phyloP scores from a whole-genome alignment of 2,329 filamentous ascomycete species.

The Aureobasidium sp. region DNA sequence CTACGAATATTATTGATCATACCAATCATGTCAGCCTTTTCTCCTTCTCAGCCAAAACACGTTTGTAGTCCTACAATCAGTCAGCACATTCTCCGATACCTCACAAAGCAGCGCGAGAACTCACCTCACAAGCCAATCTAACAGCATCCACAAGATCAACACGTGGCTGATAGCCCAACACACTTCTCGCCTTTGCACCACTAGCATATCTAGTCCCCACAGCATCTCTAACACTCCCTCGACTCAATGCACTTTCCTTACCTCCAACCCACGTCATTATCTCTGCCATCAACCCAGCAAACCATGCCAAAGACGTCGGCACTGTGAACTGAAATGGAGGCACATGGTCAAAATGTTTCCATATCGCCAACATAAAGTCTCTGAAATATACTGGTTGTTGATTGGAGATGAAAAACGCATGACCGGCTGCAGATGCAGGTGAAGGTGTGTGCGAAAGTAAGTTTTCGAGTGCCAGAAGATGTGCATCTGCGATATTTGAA shows the following conservation, averaged over 20 bases:
- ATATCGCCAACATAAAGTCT: conserved; percentile 85
- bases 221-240: conserved; percentile 62
- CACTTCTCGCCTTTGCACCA: conserved; percentile 54
- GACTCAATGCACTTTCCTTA: conserved; percentile 50
- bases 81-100: neutral
- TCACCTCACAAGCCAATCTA: conserved; percentile 50
- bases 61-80: conserved; percentile 29
- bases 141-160: conserved; percentile 60
- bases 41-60: conserved; percentile 23
- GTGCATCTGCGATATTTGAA: conserved; percentile 77
- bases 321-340: conserved; percentile 56
- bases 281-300: conserved; percentile 53
- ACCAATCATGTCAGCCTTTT: neutral
- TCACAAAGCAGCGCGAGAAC: neutral
- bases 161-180: conserved; percentile 59
- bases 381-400: conserved; percentile 91
- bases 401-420: conserved; percentile 93
- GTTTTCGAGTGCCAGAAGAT: conserved; percentile 81
- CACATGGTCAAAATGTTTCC: conserved; percentile 66
- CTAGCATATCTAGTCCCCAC: conserved; percentile 59
- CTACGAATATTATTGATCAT: too few species aligned
- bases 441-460: conserved; percentile 58
- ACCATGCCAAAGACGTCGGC: conserved; percentile 54
- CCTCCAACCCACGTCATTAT: conserved; percentile 51
- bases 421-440: conserved; percentile 71